These are phyloP conservation scores for Escovopsis sp. DNA, from an alignment of 2,329 filamentous ascomycete species.

Conservation along the genomic window DNA sequence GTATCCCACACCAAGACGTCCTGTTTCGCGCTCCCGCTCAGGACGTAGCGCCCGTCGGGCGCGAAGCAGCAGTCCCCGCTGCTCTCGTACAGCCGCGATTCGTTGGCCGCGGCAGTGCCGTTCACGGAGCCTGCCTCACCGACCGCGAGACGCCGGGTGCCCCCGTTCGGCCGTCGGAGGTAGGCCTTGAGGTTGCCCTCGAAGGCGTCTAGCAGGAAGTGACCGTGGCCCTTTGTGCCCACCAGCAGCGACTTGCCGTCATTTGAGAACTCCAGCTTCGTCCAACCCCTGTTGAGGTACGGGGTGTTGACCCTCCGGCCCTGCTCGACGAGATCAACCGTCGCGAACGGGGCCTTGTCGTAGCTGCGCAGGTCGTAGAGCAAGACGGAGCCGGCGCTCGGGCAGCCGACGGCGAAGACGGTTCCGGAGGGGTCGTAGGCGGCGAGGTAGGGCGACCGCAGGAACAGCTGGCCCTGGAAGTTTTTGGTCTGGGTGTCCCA, in stretches of 20 bases:
- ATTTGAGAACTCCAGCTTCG: slow-evolving; percentile 87
- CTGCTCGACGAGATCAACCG: slow-evolving; percentile 61
- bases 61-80: slow-evolving; percentile 77
- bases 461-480: slow-evolving; percentile 63
- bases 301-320: slow-evolving; percentile 35
- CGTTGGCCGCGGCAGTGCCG: slow-evolving; percentile 21
- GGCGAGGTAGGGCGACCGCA: slow-evolving; percentile 67
- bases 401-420: slow-evolving; percentile 80
- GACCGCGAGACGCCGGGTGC: slow-evolving; percentile 35
- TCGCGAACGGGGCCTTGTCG: slow-evolving; percentile 77
- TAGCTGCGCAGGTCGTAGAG: slow-evolving; percentile 92
- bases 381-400: slow-evolving; percentile 62
- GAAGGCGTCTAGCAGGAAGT: slow-evolving; percentile 91
- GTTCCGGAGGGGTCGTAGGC: slow-evolving; percentile 87
- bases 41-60: slow-evolving; percentile 75
- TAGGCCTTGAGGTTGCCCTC: slow-evolving; percentile 66
- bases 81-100: slow-evolving; percentile 31
- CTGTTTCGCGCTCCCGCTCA: slow-evolving; percentile 55
- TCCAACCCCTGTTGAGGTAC: slow-evolving; percentile 60
- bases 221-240: slow-evolving; percentile 68
- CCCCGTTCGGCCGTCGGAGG: slow-evolving; percentile 43
- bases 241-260: slow-evolving; percentile 80
- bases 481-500: slow-evolving; percentile 80
- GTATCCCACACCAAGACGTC: slow-evolving; percentile 83
- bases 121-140: slow-evolving; percentile 29